phyloP scores from a whole-genome alignment of 192 early-diverging fungal genomes.

The Fimicolochytrium jonesii region DNA sequence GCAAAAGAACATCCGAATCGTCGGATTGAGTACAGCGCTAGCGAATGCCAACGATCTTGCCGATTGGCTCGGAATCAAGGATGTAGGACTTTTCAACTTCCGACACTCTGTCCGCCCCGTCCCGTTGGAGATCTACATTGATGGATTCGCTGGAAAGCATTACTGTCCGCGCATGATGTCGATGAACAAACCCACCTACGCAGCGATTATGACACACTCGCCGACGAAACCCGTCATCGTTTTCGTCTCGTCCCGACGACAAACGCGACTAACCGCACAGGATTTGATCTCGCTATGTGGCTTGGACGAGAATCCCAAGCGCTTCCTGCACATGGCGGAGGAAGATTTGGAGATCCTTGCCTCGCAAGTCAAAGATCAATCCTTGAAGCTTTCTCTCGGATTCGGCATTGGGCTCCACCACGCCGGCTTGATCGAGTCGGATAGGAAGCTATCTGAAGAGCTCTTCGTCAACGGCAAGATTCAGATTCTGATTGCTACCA shows the following conservation, averaged over 20 bases:
- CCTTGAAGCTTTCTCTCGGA: constrained; percentile 71
- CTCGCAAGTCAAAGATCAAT: constrained; percentile 72
- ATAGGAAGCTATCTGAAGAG: constrained; percentile 85
- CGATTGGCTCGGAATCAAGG: constrained; percentile 91
- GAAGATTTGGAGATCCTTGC: constrained; percentile 70
- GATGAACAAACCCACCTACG: constrained; percentile 97
- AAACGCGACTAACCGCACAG: constrained; percentile 93
- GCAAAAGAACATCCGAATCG: constrained; percentile 74
- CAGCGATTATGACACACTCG: constrained; percentile 92
- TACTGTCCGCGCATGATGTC: constrained; percentile 92
- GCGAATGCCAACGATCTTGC: constrained; percentile 95
- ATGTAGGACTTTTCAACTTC: constrained; percentile 93
- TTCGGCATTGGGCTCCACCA: constrained; percentile 99
- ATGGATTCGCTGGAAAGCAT: constrained; percentile 93
- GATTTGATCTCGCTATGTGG: constrained; percentile 93
- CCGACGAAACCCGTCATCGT: constrained; percentile 91
- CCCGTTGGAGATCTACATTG: constrained; percentile 95
- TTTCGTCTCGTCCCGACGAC: constrained; percentile 96
- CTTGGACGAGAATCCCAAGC: constrained; percentile 85
- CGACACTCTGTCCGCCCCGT: constrained; percentile 95
- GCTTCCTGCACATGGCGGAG: constrained; percentile 83
- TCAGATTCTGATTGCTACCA: constrained; percentile 93
- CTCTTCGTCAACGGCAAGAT: constrained; percentile 94
- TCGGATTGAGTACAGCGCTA: constrained; percentile 93
- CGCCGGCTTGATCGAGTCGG: constrained; percentile 84